phyloP scores from a whole-genome alignment of 768 basidiomycete genomes.

The Mycena indigotica region DNA sequence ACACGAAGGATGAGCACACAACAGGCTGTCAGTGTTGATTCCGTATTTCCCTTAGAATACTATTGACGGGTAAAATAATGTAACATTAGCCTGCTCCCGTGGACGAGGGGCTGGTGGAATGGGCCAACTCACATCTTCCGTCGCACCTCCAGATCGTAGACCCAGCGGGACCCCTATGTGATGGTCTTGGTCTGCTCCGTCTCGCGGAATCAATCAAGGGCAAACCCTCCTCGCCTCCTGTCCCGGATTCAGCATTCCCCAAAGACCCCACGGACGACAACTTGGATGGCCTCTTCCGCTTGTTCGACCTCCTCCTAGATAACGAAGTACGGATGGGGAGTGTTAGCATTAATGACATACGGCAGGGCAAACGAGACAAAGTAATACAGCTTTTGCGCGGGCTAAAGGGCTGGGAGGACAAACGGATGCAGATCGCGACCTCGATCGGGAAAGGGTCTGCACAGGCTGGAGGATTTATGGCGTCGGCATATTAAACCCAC shows the following conservation, averaged over 20 bases:
- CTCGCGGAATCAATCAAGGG: slow-evolving; percentile 82
- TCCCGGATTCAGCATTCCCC: slow-evolving; percentile 81
- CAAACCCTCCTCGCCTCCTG: slow-evolving; percentile 63
- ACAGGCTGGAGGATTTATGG: slow-evolving; percentile 39
- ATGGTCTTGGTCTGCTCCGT: slow-evolving; percentile 79
- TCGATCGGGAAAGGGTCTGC: slow-evolving; percentile 49
- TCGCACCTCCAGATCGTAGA: slow-evolving; percentile 57
- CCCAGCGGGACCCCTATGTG: slow-evolving; percentile 46
- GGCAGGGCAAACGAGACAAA: slow-evolving; percentile 80
- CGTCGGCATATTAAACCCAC: slow-evolving; percentile 22
- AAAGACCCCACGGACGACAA: slow-evolving; percentile 69
- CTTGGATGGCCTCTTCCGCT: slow-evolving; percentile 80
- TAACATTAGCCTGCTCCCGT: slow-evolving; percentile 28
- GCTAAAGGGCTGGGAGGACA: slow-evolving; percentile 80
- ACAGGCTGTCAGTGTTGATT: slow-evolving; percentile 21
- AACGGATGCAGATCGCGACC: slow-evolving; percentile 55
- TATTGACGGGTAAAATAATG: slow-evolving; percentile 5
- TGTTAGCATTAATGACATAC: slow-evolving; percentile 92
- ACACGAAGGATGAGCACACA: slow-evolving; percentile 15
- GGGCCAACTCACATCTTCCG: slow-evolving; percentile 89
- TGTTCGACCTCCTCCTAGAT: slow-evolving; percentile 92
- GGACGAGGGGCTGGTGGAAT: slow-evolving; percentile 69
- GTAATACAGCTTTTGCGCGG: slow-evolving; percentile 78
- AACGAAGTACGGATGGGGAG: slow-evolving; percentile 90
- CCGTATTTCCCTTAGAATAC: neutral